Conservation (phyloP, 192 early-diverging fungal species). For the Coemansia sp. region DNA sequence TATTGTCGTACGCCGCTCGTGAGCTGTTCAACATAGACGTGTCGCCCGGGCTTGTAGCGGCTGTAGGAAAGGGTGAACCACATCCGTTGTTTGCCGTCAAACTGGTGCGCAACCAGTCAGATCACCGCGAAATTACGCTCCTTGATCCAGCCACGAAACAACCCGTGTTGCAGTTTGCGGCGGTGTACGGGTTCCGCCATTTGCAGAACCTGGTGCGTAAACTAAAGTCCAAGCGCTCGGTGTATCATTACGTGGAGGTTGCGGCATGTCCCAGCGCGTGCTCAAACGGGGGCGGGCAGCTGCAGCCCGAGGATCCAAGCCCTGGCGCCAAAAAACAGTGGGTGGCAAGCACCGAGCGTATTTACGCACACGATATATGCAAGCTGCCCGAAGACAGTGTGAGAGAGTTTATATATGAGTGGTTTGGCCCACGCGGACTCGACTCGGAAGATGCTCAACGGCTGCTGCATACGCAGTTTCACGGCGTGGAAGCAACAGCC, state of each 20-base stretch:
- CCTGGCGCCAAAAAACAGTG: slow-evolving; percentile 67
- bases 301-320: slow-evolving; percentile 58
- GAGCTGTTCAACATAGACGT: slow-evolving; percentile 71
- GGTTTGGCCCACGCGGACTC: slow-evolving; percentile 66
- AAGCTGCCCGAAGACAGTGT: slow-evolving; percentile 42
- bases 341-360: slow-evolving; percentile 65
- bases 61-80: slow-evolving; percentile 45
- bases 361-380: slow-evolving; percentile 57
- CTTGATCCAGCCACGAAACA: slow-evolving; percentile 49
- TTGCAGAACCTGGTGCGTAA: slow-evolving; percentile 99
- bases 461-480: slow-evolving; percentile 78
- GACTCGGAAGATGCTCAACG: slow-evolving; percentile 59
- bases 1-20: slow-evolving; percentile 77
- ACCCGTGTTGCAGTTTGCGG: slow-evolving; percentile 73
- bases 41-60: slow-evolving; percentile 54
- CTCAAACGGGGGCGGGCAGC: slow-evolving; percentile 96
- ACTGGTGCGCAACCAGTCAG: slow-evolving; percentile 73
- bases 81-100: slow-evolving; percentile 58
- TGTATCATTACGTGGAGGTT: slow-evolving; percentile 92
- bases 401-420: slow-evolving; percentile 69
- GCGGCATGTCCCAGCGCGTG: slow-evolving; percentile 98
- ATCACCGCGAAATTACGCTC: slow-evolving; percentile 71
- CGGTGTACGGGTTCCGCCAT: slow-evolving; percentile 94
- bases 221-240: slow-evolving; percentile 70
- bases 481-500: slow-evolving; percentile 69